Base-by-base conservation (phyloP, 352 stramenopile genomes). In the Phytophthora fragariae region DNA sequence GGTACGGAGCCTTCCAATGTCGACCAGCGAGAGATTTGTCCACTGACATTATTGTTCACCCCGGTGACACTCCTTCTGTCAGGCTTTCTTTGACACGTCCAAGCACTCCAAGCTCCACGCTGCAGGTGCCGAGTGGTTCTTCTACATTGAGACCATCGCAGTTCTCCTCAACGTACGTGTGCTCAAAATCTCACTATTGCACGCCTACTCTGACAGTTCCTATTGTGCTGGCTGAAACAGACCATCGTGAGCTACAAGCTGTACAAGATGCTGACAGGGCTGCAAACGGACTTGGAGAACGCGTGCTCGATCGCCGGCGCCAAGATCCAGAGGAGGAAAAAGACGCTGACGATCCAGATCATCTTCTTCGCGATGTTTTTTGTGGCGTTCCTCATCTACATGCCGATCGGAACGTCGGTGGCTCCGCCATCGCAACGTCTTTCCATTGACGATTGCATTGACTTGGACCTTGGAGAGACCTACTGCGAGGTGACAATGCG, bases 401-500 rank as follows among this genome's bases (percentile, higher is more conserved):
- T 91, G 71, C 82, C 82, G 10, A 83, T 87, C 49, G 81, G 79
- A 53, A 73, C 65, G 14, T 50, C 76, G 7, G 27, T 86, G 21
- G 68, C 75, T 24, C 68, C 70, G 35, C 58, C 64, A 19, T 14
- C 60, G 11, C 58, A 71, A 19, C 79, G 76, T 29, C 73, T 86
- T 29, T 83, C 76, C 12, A 79, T 84, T 19, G 67, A 77, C 39
- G 62, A 92, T 44, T 94, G 87, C 44, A 81, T 92, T 12, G 74
- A 85, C 47, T 73, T 79, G 27, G 68, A 82, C 10, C 71, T 92
- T 5, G 87, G 87, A 6, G 59, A 80, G 39, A 76, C 80, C 19
- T 94, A 94, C 71, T 94, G 87, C 74, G 86, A 75, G 14, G 57
- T 77, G 46, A 89, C 75, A 0, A 88, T 92, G 76, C 67, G 70